Conservation (phyloP, 108 stramenopile genomes). For the Skeletonema grethae region DNA sequence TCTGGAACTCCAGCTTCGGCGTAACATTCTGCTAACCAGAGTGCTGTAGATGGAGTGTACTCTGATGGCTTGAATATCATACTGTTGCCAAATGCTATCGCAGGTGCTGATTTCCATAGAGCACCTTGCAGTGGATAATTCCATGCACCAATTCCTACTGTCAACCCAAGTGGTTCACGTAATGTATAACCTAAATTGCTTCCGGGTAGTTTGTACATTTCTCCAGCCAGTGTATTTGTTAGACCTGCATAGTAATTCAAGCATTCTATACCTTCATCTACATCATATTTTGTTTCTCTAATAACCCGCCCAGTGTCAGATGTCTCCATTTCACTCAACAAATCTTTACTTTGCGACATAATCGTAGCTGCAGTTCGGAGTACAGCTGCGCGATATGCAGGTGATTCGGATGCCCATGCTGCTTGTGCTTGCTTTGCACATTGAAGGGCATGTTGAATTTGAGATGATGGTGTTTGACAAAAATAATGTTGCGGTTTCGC, state of each 20-base stretch:
- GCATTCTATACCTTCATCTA: slow-evolving; percentile 40
- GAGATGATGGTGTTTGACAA: slow-evolving; percentile 13
- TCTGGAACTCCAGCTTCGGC: slow-evolving; percentile 85
- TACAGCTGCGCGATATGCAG: slow-evolving; percentile 14
- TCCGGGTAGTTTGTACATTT: slow-evolving; percentile 26
- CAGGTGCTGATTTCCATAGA: slow-evolving; percentile 87
- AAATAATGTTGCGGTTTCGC: slow-evolving; percentile 17
- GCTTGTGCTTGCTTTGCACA: slow-evolving; percentile 12
- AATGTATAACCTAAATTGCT: slow-evolving; percentile 31
- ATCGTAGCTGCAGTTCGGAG: slow-evolving; percentile 21
- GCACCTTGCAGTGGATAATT: slow-evolving; percentile 88
- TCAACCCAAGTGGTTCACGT: slow-evolving; percentile 84
- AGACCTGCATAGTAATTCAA: slow-evolving; percentile 60
- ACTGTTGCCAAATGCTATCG: slow-evolving; percentile 87
- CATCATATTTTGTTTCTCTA: slow-evolving; percentile 42
- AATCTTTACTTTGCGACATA: slow-evolving; percentile 17
- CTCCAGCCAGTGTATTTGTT: slow-evolving; percentile 29
- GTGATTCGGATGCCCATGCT: slow-evolving; percentile 16
- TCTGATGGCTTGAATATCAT: slow-evolving; percentile 96
- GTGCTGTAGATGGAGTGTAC: slow-evolving; percentile 85
- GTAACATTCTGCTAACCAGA: slow-evolving; percentile 66
- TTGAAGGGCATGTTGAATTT: slow-evolving; percentile 11
- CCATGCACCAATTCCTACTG: slow-evolving; percentile 85
- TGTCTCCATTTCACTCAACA: slow-evolving; percentile 47
- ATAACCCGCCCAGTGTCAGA: slow-evolving; percentile 71